Conservation (phyloP, 2,329 filamentous ascomycete species). For the Hypoxylon sp. region DNA sequence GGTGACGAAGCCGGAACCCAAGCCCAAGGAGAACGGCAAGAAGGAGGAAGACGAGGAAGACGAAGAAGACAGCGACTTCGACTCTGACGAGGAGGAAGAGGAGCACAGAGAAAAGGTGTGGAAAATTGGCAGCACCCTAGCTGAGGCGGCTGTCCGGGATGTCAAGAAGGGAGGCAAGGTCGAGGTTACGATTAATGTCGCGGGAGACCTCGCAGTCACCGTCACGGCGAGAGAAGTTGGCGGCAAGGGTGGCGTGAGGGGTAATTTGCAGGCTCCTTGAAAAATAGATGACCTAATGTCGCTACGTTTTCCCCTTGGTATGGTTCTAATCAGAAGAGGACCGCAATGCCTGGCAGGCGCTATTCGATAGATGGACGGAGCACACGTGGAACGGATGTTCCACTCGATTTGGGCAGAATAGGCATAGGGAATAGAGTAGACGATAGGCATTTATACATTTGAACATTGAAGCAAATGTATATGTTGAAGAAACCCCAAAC, state of each 20-base stretch:
- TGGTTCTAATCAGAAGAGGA: constrained; percentile 4
- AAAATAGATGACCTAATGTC: constrained; percentile 15
- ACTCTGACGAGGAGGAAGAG: constrained; percentile 81
- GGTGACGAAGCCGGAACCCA: constrained; percentile 88
- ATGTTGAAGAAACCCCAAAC: background rate
- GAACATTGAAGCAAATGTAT: background rate
- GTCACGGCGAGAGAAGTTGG: constrained; percentile 89
- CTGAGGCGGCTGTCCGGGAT: constrained; percentile 86
- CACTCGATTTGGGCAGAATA: constrained; percentile 18
- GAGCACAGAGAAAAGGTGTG: constrained; percentile 91
- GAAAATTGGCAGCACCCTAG: constrained; percentile 87
- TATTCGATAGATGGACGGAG: constrained; percentile 27
- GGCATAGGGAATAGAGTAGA: constrained; percentile 36
- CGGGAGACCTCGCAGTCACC: constrained; percentile 82
- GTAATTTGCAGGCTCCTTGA: constrained; percentile 61
- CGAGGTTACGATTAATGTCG: constrained; percentile 92
- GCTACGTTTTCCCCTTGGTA: constrained; percentile 7
- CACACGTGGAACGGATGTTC: constrained; percentile 4
- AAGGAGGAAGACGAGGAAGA: constrained; percentile 65
- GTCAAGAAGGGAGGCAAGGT: constrained; percentile 92
- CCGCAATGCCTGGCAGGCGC: constrained; percentile 14
- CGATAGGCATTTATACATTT: constrained; percentile 9
- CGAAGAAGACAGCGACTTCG: constrained; percentile 76
- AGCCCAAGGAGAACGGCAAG: constrained; percentile 74
- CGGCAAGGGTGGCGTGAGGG: constrained; percentile 86